Conservation (phyloP, 2,329 filamentous ascomycete species). For the Biscogniauxia mediterranea region DNA sequence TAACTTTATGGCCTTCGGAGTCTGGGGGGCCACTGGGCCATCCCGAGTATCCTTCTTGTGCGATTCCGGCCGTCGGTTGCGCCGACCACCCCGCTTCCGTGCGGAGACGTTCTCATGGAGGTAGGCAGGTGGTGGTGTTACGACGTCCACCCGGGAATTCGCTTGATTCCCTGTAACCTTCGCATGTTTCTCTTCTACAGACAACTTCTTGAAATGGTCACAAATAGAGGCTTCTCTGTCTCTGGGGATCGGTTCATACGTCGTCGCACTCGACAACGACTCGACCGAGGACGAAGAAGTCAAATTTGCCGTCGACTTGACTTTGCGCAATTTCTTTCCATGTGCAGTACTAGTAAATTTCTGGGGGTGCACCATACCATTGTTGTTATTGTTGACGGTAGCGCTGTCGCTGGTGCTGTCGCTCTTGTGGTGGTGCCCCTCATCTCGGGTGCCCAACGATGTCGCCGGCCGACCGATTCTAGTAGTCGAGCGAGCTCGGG, state of each 20-base stretch:
- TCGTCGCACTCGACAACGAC: conserved; percentile 4
- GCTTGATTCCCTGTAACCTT: conserved; percentile 44
- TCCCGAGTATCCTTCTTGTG: conserved; percentile 5
- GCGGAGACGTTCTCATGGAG: conserved; percentile 27
- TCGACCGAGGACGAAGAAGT: neutral
- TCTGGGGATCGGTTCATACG: conserved; percentile 15
- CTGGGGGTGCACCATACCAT: conserved; percentile 38
- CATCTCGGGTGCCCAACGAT: conserved; percentile 31
- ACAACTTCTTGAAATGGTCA: conserved; percentile 39
- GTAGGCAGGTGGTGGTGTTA: conserved; percentile 18
- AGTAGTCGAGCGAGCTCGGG: conserved; percentile 29
- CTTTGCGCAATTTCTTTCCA: conserved; percentile 25
- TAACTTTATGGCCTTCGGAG: conserved; percentile 32
- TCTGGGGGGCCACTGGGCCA: conserved; percentile 33
- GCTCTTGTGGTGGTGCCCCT: conserved; percentile 5
- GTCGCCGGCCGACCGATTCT: conserved; percentile 30
- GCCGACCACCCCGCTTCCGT: conserved; percentile 19
- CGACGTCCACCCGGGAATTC: conserved; percentile 35
- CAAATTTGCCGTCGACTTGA: conserved; percentile 26
- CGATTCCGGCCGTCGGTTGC: conserved; percentile 10
- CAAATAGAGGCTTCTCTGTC: conserved; percentile 46
- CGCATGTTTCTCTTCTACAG: conserved; percentile 35
- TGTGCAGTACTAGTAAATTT: conserved; percentile 6
- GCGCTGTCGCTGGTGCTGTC: neutral
- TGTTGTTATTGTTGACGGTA: conserved; percentile 25